Evolutionary conservation across 2,329 filamentous ascomycete species (phyloP).

Genomic region (Aspergillus quadricinctus): DNA sequence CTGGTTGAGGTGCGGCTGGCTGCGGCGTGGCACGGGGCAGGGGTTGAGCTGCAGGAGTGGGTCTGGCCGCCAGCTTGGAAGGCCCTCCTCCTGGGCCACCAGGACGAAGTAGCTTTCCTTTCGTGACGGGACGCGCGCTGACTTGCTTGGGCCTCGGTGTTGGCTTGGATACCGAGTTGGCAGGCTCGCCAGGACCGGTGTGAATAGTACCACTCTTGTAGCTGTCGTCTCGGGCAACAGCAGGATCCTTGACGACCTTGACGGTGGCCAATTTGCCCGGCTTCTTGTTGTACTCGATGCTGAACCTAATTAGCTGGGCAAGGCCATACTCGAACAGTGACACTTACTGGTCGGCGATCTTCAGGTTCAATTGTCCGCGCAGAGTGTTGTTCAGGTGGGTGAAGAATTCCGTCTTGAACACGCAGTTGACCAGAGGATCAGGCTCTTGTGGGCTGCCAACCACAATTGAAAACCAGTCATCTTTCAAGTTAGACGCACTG

Average conservation of each 20-base stretch:
- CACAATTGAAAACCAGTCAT: slow-evolving; percentile 96
- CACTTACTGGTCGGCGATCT: slow-evolving; percentile 64
- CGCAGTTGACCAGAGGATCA: slow-evolving; percentile 87
- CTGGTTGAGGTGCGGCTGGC: slow-evolving; percentile 30
- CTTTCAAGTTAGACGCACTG: slow-evolving; percentile 72
- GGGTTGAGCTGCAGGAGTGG: slow-evolving; percentile 35
- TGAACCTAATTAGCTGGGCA: slow-evolving; percentile 20
- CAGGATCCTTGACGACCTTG: slow-evolving; percentile 85
- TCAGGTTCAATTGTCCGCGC: slow-evolving; percentile 74
- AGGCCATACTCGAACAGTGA: too few species aligned
- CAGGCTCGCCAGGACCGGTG: slow-evolving; percentile 75
- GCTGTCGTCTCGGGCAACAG: slow-evolving; percentile 65
- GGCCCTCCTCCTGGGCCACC: slow-evolving; percentile 80
- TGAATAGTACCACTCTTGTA: slow-evolving; percentile 95
- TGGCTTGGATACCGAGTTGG: slow-evolving; percentile 75
- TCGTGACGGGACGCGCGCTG: slow-evolving; percentile 83
- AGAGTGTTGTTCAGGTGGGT: slow-evolving; percentile 81
- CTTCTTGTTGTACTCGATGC: slow-evolving; percentile 95
- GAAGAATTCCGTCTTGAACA: slow-evolving; percentile 96
- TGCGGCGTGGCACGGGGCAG: slow-evolving; percentile 28
- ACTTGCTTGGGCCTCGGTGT: slow-evolving; percentile 85
- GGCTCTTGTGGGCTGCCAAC: slow-evolving; percentile 86
- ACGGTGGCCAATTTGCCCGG: slow-evolving; percentile 85
- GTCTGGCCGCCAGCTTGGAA: slow-evolving; percentile 58
- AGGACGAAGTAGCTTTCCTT: slow-evolving; percentile 85